Percentiles rank a stretch among this genome's conserved stretches.
Conservation (phyloP, 1,284 basidiomycete genomes). For the Apiotrichum domesticum region DNA sequence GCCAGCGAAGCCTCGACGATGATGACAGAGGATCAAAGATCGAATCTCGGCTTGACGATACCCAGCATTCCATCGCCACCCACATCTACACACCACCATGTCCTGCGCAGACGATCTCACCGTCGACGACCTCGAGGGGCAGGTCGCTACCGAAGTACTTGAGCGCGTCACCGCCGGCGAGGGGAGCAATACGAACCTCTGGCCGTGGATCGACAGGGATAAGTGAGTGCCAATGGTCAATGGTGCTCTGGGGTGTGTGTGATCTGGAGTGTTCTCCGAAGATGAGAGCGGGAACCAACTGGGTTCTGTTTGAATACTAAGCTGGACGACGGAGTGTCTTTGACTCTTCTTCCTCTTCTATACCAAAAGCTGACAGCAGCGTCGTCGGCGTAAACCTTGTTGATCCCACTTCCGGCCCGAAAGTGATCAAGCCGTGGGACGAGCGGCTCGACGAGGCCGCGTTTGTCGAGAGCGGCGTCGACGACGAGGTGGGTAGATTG, state of each 20-base stretch:
- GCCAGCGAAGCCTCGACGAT: too few relatives aligned
- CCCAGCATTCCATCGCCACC: neutral
- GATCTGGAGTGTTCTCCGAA: too few relatives aligned
- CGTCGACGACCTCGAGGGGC: constrained; percentile 36
- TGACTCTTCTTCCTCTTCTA: neutral
- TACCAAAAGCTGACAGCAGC: constrained; percentile 22
- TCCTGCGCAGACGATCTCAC: constrained; percentile 47
- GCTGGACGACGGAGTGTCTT: too few relatives aligned
- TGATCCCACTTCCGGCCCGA: constrained; percentile 32
- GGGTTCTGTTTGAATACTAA: too few relatives aligned
- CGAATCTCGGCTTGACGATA: too few relatives aligned
- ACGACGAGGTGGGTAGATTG: constrained; percentile 40
- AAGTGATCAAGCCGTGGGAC: constrained; percentile 49
- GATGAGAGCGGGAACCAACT: too few relatives aligned
- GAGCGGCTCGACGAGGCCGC: constrained; percentile 39
- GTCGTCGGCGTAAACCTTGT: constrained; percentile 42
- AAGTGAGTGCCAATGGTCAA: constrained; percentile 30
- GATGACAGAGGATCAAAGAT: too few relatives aligned
- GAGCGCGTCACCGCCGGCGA: constrained; percentile 44
- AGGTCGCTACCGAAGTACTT: constrained; percentile 36
- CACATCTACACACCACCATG: constrained; percentile 21
- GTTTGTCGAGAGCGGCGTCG: constrained; percentile 44
- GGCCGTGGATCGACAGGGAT: constrained; percentile 43
- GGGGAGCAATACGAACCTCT: constrained; percentile 45
- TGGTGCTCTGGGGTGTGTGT: neutral